Conservation (phyloP, 2,329 filamentous ascomycete genomes). For the Stemphylium vesicarium region DNA sequence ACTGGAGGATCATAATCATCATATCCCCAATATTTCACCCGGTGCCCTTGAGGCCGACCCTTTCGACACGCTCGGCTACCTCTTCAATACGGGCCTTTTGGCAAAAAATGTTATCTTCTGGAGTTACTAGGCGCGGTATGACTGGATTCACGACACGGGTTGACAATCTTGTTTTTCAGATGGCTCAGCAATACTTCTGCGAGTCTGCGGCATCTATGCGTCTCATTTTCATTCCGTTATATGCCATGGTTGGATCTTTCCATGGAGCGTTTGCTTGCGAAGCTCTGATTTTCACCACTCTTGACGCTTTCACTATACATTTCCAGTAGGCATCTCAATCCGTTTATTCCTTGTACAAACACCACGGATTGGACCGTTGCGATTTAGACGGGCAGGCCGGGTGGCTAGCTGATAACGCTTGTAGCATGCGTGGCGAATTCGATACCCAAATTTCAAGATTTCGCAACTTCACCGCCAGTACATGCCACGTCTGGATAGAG, state of each 20-base stretch:
- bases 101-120: slow-evolving; percentile 3
- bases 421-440: slow-evolving; percentile 10
- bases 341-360: slow-evolving; percentile 24
- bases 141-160: slow-evolving; percentile 5
- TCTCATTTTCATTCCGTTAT: background rate
- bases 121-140: slow-evolving; percentile 7
- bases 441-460: slow-evolving; percentile 1
- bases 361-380: slow-evolving; percentile 7
- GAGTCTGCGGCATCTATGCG: background rate
- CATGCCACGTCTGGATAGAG: background rate
- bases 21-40: background rate
- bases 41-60: background rate
- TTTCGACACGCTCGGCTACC: background rate
- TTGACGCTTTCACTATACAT: slow-evolving; percentile 3
- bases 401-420: slow-evolving; percentile 6
- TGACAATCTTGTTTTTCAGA: background rate
- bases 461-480: slow-evolving; percentile 3
- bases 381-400: slow-evolving; percentile 5
- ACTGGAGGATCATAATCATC: background rate
- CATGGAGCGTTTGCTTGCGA: background rate
- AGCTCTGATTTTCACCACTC: background rate
- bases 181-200: background rate
- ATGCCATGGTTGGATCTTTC: background rate
- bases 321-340: slow-evolving; percentile 5
- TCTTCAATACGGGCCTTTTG: background rate